A percentile compares a stretch with the other conserved stretches of the same genome.
Conservation (phyloP, 2,329 filamentous ascomycete species). For the Sporothrix brunneoviolacea region DNA sequence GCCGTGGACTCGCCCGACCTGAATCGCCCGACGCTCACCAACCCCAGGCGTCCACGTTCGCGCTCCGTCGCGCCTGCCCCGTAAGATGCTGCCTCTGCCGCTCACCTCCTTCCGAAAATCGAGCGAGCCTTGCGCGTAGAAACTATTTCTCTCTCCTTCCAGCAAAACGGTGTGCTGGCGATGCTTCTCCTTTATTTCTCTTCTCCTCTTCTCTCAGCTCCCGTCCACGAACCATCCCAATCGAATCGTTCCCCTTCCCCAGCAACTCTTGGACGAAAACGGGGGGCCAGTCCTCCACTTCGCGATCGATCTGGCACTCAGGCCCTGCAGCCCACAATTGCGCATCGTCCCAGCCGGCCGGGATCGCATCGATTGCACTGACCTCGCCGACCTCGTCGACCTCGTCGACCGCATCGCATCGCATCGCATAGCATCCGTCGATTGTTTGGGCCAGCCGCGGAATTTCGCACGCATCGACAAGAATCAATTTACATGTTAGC, state of each 20-base stretch:
- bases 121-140: background rate
- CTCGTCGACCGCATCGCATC: background rate
- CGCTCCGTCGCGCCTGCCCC: slow-evolving; percentile 22
- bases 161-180: background rate
- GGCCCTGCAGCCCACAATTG: no score
- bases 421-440: background rate
- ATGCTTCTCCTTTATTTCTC: background rate
- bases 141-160: background rate
- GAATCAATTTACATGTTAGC: slow-evolving; percentile 5
- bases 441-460: no score
- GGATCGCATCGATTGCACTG: background rate
- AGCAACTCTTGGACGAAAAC: no score
- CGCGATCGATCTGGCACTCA: no score
- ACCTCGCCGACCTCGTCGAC: no score
- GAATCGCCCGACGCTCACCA: background rate
- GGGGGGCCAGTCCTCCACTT: no score
- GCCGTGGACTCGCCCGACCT: no score
- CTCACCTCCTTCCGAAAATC: background rate
- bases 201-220: background rate
- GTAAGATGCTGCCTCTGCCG: slow-evolving; percentile 4
- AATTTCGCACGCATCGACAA: background rate
- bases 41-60: slow-evolving; percentile 8
- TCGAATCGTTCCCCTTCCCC: no score
- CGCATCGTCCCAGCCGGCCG: background rate
- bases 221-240: no score